These are phyloP conservation scores for Hyphopichia wangnamkhiaoensis DNA, from an alignment of 1,139 yeast species.

Conservation along the genomic window DNA sequence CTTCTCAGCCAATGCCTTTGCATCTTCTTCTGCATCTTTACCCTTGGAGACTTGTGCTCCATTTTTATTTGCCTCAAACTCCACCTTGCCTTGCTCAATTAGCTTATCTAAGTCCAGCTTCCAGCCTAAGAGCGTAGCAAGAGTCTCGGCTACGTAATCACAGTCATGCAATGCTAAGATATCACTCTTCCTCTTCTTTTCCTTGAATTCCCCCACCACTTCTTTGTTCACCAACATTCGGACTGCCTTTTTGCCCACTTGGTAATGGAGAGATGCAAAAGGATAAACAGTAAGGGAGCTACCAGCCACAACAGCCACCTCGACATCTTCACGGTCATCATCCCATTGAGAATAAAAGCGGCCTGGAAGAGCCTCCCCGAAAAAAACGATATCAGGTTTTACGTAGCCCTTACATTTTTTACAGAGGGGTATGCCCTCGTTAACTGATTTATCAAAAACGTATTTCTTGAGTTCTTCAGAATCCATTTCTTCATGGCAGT, in stretches of 20 bases:
- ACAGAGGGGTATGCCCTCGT: constrained; percentile 53
- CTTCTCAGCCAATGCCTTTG: constrained; percentile 7
- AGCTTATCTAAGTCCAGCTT: constrained; percentile 44
- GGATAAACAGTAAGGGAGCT: constrained; percentile 89
- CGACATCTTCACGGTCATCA: constrained; percentile 58
- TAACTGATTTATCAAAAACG: constrained; percentile 29
- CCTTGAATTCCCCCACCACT: constrained; percentile 68
- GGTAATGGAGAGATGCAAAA: constrained; percentile 79
- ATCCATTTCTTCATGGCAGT: constrained; percentile 61
- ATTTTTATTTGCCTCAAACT: constrained; percentile 3
- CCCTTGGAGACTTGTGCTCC: constrained; percentile 1
- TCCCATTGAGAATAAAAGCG: constrained; percentile 71
- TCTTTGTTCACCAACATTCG: constrained; percentile 77
- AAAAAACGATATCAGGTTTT: constrained; percentile 91
- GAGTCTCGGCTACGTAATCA: constrained; percentile 56
- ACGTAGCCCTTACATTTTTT: constrained; percentile 67
- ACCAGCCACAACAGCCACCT: constrained; percentile 85
- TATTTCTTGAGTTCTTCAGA: constrained; percentile 48
- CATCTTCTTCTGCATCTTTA: constrained; percentile 4
- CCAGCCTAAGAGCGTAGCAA: constrained; percentile 70
- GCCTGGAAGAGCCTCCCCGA: constrained; percentile 82
- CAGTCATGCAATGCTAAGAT: constrained; percentile 60
- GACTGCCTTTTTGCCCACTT: constrained; percentile 47
- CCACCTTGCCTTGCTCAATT: constrained; percentile 17
- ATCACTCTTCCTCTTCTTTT: constrained; percentile 55